Evolutionary conservation across 1,284 basidiomycete species (phyloP).

Genomic region (Ustilago crameri): DNA sequence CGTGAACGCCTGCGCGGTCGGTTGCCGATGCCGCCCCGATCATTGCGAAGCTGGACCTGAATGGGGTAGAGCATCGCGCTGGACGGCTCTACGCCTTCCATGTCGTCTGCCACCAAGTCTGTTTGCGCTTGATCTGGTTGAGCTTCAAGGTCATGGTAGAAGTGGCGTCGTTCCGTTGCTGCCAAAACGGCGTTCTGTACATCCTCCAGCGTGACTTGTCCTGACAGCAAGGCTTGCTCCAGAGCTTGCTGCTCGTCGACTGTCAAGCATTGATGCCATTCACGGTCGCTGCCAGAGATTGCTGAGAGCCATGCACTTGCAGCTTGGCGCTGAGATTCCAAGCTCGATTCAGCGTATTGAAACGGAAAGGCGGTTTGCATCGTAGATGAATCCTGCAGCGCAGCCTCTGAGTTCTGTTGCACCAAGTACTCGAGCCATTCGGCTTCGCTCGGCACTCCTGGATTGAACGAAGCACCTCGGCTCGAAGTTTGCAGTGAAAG

Average conservation of each 20-base stretch:
- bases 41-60: conserved; percentile 21
- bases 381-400: not conserved
- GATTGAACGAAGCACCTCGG: too few relatives aligned
- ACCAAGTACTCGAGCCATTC: conserved; percentile 20
- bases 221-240: conserved; percentile 18
- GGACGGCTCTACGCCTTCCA: conserved; percentile 1
- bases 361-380: conserved; percentile 10
- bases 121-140: not conserved
- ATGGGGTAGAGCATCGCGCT: conserved; percentile 22
- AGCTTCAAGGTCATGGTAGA: too few relatives aligned
- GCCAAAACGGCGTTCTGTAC: conserved; percentile 11
- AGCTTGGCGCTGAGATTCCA: conserved; percentile 3
- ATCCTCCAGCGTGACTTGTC: conserved; percentile 17
- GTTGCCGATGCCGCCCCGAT: conserved; percentile 14
- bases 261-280: conserved; percentile 16
- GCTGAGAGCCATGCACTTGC: conserved; percentile 15
- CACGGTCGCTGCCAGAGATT: conserved; percentile 8
- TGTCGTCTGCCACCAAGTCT: not conserved
- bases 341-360: not conserved
- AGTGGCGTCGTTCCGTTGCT: too few relatives aligned
- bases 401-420: not conserved
- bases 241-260: conserved; percentile 9
- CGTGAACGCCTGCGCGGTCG: conserved; percentile 15
- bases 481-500: not conserved
- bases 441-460: not conserved